phyloP scores from a whole-genome alignment of 257 asterid species.

The Primulina tabacum region DNA sequence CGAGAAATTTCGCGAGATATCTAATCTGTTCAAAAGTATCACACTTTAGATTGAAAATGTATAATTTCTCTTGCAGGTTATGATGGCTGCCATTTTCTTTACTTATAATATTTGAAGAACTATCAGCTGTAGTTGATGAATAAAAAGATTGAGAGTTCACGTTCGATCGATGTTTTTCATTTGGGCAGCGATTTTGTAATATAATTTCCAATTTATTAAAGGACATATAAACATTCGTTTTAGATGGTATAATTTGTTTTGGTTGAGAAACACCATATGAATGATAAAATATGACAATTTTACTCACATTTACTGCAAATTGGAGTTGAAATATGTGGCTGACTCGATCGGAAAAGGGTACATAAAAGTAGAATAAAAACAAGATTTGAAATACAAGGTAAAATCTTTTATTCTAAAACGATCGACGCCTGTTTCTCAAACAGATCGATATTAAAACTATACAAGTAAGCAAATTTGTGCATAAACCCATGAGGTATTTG shows the following conservation, averaged over 20 bases:
- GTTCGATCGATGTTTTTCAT: slow-evolving; percentile 14
- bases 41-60: background rate
- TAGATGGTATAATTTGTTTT: background rate
- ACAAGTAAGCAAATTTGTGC: slow-evolving; percentile 23
- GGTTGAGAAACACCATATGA: background rate
- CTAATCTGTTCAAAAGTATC: background rate
- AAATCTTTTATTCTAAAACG: background rate
- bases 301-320: background rate
- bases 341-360: background rate
- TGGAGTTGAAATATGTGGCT: background rate
- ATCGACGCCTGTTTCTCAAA: background rate
- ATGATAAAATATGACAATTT: background rate
- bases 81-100: slow-evolving; percentile 72
- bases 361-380: background rate
- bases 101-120: slow-evolving; percentile 33
- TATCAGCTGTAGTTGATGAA: slow-evolving; percentile 1
- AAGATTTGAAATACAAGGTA: background rate
- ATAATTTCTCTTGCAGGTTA: slow-evolving; percentile 47
- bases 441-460: background rate
- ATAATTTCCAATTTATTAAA: slow-evolving; percentile 7
- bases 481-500: slow-evolving; percentile 8
- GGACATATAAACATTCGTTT: background rate
- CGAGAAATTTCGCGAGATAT: background rate
- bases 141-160: background rate
- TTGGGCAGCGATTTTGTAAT: slow-evolving; percentile 28